Evolutionary conservation across 257 asterid species (phyloP).

Genomic region (Solanum pimpinellifolium): DNA sequence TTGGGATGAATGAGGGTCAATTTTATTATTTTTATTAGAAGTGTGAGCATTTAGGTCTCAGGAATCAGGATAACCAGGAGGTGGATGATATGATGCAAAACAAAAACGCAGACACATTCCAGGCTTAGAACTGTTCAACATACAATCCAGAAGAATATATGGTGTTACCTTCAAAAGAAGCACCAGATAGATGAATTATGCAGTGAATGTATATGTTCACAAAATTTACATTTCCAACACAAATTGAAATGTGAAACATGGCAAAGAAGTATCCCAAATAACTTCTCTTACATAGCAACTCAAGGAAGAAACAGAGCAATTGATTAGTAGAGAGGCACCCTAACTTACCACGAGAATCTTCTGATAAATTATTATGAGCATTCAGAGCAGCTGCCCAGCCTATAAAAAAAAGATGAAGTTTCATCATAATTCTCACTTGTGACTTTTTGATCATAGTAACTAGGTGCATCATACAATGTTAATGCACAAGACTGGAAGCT

Average conservation of each 20-base stretch:
- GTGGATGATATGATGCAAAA: background rate
- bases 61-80: background rate
- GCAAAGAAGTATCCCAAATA: background rate
- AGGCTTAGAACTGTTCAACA: background rate
- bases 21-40: background rate
- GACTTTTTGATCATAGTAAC: background rate
- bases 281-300: background rate
- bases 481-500: background rate
- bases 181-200: background rate
- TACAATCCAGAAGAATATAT: background rate
- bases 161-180: background rate
- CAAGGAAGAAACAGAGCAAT: background rate
- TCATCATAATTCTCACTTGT: background rate
- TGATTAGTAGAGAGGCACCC: conserved; percentile 3
- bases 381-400: conserved; percentile 84
- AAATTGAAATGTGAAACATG: background rate
- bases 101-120: background rate
- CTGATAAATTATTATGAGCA: conserved; percentile 59
- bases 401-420: conserved; percentile 7
- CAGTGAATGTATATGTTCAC: background rate
- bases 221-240: background rate
- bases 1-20: background rate
- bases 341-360: conserved; percentile 66
- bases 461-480: background rate
- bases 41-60: background rate